These are phyloP conservation scores for Anaeramoeba flamelloides DNA, from an alignment of 78 protist species.

Conservation along the genomic window DNA sequence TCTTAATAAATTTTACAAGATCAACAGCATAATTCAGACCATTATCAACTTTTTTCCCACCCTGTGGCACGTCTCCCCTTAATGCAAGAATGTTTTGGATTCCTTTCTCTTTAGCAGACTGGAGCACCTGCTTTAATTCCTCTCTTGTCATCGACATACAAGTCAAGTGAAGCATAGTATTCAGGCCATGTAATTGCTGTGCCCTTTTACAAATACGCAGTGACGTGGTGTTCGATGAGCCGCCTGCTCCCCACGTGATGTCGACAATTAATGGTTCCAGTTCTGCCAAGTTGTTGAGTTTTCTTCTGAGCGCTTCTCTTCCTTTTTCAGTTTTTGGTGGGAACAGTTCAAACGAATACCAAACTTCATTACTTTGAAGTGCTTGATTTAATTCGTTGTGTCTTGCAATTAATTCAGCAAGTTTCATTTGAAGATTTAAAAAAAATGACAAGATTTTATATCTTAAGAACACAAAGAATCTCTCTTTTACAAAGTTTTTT, in stretches of 20 bases:
- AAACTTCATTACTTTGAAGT: too few relatives aligned
- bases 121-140: slow-evolving; percentile 32
- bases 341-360: slow-evolving; percentile 56
- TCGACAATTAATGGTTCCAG: slow-evolving; percentile 55
- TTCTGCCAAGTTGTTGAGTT: slow-evolving; percentile 26
- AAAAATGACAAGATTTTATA: too few relatives aligned
- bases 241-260: slow-evolving; percentile 72
- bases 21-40: slow-evolving; percentile 68
- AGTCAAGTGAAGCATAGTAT: slow-evolving; percentile 70
- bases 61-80: slow-evolving; percentile 40
- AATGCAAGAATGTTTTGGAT: slow-evolving; percentile 70
- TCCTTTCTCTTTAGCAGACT: slow-evolving; percentile 38
- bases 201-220: slow-evolving; percentile 31
- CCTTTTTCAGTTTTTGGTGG: slow-evolving; percentile 65
- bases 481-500: too few relatives aligned
- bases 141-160: slow-evolving; percentile 51
- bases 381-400: too few relatives aligned
- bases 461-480: too few relatives aligned
- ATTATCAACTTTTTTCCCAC: slow-evolving; percentile 45
- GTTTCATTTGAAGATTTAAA: too few relatives aligned
- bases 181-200: slow-evolving; percentile 37
- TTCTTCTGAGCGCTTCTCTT: slow-evolving; percentile 31
- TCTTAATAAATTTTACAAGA: slow-evolving; percentile 56
- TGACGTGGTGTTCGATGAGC: slow-evolving; percentile 34
- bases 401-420: too few relatives aligned